A percentile compares a stretch with the other conserved stretches of the same genome.
Conservation (phyloP, 495 filamentous ascomycete genomes). For the Neurospora africana region DNA sequence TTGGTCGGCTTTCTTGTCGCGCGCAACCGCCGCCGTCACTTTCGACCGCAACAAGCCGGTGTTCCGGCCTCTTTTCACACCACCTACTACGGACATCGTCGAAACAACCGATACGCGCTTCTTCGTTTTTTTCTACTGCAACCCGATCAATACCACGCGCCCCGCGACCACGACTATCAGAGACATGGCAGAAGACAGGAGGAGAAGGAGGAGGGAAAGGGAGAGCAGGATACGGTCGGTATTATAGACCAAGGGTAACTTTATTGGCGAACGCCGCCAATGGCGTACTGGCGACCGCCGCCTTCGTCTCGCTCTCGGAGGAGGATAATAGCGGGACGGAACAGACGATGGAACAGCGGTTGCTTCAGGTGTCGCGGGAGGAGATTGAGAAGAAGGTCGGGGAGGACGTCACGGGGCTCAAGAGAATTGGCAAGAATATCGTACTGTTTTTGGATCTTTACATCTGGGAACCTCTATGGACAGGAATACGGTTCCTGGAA, state of each 20-base stretch:
- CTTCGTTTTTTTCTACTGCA: not conserved
- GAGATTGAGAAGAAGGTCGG: constrained; percentile 61
- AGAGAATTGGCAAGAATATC: constrained; percentile 41
- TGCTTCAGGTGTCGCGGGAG: constrained; percentile 68
- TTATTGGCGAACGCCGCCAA: constrained; percentile 29
- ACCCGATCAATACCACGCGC: not conserved
- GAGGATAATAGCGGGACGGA: constrained; percentile 46
- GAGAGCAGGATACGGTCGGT: not conserved
- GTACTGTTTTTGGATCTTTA: constrained; percentile 58
- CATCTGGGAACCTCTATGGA: constrained; percentile 79
- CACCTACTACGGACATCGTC: not conserved
- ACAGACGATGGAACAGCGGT: constrained; percentile 68
- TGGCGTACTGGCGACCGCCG: constrained; percentile 36
- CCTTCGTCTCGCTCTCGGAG: constrained; percentile 65
- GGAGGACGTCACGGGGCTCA: constrained; percentile 47
- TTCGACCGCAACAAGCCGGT: not conserved
- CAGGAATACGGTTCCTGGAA: constrained; percentile 74
- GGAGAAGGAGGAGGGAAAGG: not conserved
- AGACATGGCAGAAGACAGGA: not conserved
- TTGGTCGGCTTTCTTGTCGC: constrained; percentile 19
- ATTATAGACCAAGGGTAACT: constrained; percentile 9
- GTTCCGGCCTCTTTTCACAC: not conserved
- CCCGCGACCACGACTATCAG: not conserved
- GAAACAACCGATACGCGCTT: not conserved
- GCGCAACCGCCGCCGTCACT: constrained; percentile 6